Percentiles rank a stretch among this genome's conserved stretches.
Conservation (phyloP, 2,329 filamentous ascomycete genomes). For the Beauveria australis region DNA sequence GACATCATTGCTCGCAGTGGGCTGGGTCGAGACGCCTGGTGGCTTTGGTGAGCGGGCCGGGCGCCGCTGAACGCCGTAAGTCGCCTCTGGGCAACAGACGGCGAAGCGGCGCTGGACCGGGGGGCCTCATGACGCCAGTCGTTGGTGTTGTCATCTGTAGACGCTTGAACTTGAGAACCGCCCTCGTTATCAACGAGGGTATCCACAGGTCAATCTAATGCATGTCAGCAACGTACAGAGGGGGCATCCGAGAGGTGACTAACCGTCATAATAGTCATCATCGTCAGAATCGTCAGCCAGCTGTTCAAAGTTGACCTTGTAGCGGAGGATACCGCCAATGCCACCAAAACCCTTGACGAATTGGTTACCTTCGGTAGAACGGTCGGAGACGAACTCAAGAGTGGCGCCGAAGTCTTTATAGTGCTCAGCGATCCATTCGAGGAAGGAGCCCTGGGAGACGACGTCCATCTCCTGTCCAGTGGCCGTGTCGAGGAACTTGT, state of each 20-base stretch:
- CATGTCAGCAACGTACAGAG: slow-evolving; percentile 13
- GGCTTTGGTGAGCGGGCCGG: slow-evolving; percentile 33
- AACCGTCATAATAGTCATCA: slow-evolving; percentile 83
- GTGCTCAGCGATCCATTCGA: slow-evolving; percentile 99
- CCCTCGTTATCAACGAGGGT: slow-evolving; percentile 85
- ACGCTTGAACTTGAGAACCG: slow-evolving; percentile 55
- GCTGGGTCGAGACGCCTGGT: slow-evolving; percentile 53
- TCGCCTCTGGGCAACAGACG: slow-evolving; percentile 37
- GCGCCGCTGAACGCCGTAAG: slow-evolving; percentile 38
- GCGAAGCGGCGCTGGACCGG: slow-evolving; percentile 35
- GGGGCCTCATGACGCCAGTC: slow-evolving; percentile 32
- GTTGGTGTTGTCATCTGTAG: slow-evolving; percentile 34
- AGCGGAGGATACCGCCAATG: slow-evolving; percentile 92
- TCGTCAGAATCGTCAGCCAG: slow-evolving; percentile 87
- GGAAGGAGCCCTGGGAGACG: slow-evolving; percentile 76
- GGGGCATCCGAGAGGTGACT: slow-evolving; percentile 13
- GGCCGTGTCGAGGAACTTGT: slow-evolving; percentile 88
- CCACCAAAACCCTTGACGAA: slow-evolving; percentile 99
- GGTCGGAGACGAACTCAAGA: slow-evolving; percentile 95
- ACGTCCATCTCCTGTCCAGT: slow-evolving; percentile 98
- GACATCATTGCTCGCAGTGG: slow-evolving; percentile 62
- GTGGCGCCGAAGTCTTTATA: slow-evolving; percentile 97
- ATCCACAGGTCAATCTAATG: slow-evolving; percentile 77
- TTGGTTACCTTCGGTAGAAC: slow-evolving; percentile 96
- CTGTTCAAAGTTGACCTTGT: slow-evolving; percentile 99